These are phyloP conservation scores for Ganoderma lucidum DNA, from an alignment of 1,284 basidiomycete species.

Conservation along the genomic window DNA sequence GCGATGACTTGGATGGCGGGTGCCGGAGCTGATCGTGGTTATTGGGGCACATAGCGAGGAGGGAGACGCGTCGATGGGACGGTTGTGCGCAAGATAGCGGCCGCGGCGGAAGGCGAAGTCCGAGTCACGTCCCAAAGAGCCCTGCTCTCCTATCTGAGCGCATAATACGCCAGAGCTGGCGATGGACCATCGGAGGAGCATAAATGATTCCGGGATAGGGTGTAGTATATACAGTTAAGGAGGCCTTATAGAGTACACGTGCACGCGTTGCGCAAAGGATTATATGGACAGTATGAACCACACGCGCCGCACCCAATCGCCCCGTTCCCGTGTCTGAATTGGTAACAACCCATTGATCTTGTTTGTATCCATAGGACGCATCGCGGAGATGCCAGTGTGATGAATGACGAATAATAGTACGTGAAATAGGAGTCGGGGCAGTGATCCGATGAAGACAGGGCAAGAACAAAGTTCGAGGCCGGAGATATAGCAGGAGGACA, in stretches of 20 bases:
- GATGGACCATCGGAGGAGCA: neutral
- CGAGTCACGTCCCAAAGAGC: neutral
- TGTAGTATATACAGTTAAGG: slow-evolving; percentile 13
- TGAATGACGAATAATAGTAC: slow-evolving; percentile 1
- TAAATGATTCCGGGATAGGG: neutral
- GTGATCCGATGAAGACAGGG: neutral
- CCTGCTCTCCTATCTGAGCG: neutral
- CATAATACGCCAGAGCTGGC: neutral
- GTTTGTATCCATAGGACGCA: neutral
- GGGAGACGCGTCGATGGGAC: neutral
- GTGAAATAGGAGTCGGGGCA: neutral
- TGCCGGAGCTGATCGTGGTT: neutral
- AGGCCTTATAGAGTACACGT: slow-evolving; percentile 13
- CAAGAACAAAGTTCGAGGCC: neutral
- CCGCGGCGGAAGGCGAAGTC: slow-evolving; percentile 1
- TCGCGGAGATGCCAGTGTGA: neutral
- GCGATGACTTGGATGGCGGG: neutral
- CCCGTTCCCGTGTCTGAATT: neutral
- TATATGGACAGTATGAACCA: slow-evolving; percentile 4
- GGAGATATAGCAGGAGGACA: slow-evolving; percentile 1
- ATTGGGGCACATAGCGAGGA: neutral
- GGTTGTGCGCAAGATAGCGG: slow-evolving; percentile 1
- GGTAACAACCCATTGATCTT: slow-evolving; percentile 2
- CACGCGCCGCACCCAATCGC: neutral
- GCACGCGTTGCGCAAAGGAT: slow-evolving; percentile 1